A percentile compares a stretch with the other conserved stretches of the same genome.
Conservation (phyloP, 164 flowering plant genomes). For the Umbellularia californica region DNA sequence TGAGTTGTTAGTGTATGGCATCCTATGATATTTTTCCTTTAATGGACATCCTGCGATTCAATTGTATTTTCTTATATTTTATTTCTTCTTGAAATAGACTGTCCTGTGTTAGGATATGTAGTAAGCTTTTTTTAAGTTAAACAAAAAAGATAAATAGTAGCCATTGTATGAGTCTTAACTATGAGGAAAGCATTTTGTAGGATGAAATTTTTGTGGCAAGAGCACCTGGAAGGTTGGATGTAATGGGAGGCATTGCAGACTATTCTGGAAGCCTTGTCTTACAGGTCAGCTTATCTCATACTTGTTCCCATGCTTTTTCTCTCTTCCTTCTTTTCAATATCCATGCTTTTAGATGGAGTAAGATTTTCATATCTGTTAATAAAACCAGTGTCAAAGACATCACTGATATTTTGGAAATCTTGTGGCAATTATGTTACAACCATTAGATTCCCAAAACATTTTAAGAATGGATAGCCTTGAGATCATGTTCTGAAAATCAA, state of each 20-base stretch:
- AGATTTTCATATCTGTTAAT: neutral
- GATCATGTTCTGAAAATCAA: too few species aligned
- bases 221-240: slow-evolving; percentile 99
- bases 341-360: neutral
- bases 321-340: neutral
- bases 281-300: slow-evolving; percentile 51
- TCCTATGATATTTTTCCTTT: too few species aligned
- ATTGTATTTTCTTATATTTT: too few species aligned
- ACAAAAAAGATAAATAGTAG: neutral
- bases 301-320: neutral
- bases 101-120: too few species aligned
- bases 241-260: slow-evolving; percentile 99
- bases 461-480: too few species aligned
- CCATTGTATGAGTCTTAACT: neutral
- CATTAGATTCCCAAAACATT: too few species aligned
- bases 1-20: too few species aligned
- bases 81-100: too few species aligned
- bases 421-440: too few species aligned
- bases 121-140: too few species aligned
- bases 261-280: slow-evolving; percentile 97
- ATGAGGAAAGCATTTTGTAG: slow-evolving; percentile 29
- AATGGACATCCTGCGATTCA: too few species aligned
- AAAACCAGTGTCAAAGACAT: neutral
- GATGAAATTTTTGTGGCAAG: slow-evolving; percentile 87
- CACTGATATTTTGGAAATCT: too few species aligned